phyloP scores from a whole-genome alignment of 192 early-diverging fungal genomes.

The Backusella liffmaniae region DNA sequence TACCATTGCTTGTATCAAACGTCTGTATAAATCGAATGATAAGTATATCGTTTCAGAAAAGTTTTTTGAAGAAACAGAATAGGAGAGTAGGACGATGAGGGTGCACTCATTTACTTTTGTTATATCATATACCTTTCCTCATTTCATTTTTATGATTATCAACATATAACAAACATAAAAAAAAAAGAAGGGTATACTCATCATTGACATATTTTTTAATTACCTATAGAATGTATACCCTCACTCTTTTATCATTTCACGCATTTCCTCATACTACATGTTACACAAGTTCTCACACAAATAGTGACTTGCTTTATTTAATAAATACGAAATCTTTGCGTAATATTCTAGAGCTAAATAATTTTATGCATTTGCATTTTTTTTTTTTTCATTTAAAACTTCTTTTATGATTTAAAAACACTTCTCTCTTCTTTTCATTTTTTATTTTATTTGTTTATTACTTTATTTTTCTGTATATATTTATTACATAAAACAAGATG shows the following conservation, averaged over 20 bases:
- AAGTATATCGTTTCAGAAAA: conserved; percentile 45
- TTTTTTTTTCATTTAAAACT: background rate
- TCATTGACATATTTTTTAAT: background rate
- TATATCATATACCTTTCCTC: no score
- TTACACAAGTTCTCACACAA: background rate
- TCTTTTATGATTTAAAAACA: background rate
- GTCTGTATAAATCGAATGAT: conserved; percentile 35
- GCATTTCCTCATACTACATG: background rate
- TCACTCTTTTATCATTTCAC: background rate
- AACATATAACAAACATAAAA: background rate
- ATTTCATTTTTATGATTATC: background rate
- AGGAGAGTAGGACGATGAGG: background rate
- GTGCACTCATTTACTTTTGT: background rate
- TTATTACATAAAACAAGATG: background rate
- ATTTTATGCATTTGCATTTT: background rate
- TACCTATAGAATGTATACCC: background rate
- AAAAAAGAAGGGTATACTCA: background rate
- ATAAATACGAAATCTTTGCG: background rate
- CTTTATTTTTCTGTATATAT: background rate
- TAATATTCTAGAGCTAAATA: background rate
- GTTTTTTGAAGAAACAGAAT: conserved; percentile 27
- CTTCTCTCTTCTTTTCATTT: background rate
- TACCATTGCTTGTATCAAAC: conserved; percentile 42
- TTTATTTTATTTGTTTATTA: background rate
- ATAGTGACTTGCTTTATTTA: background rate